phyloP scores from a whole-genome alignment of 2,329 filamentous ascomycete species.

The Colletotrichum kahawae region DNA sequence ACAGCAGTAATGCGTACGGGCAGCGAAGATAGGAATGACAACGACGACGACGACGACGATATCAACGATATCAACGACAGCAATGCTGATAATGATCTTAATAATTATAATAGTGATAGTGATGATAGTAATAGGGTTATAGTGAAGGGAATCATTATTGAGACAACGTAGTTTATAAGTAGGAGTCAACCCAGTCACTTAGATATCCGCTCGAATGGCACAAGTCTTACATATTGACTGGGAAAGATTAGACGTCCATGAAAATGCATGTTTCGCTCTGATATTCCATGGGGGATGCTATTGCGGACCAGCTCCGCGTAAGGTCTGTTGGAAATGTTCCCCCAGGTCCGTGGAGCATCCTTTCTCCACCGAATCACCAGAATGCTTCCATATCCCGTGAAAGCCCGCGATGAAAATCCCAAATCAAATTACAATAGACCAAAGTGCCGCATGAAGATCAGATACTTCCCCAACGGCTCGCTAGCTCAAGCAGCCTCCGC shows the following conservation, averaged over 20 bases:
- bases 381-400: background rate
- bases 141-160: too few species aligned
- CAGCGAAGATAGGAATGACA: too few species aligned
- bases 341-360: background rate
- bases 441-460: background rate
- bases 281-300: rapidly evolving
- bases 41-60: too few species aligned
- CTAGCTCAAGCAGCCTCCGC: background rate
- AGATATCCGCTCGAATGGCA: too few species aligned
- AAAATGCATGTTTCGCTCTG: background rate
- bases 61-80: too few species aligned
- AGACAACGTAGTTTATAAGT: too few species aligned
- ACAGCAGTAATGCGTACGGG: too few species aligned
- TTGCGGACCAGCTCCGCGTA: background rate
- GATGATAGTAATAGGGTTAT: too few species aligned
- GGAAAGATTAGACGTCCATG: background rate
- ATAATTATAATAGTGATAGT: too few species aligned
- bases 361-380: background rate
- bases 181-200: too few species aligned
- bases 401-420: background rate
- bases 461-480: background rate
- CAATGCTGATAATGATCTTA: too few species aligned
- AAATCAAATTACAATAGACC: background rate
- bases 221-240: too few species aligned
- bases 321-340: background rate